Percentiles rank a stretch among this genome's conserved stretches.
Conservation (phyloP, 768 basidiomycete species). For the Termitomyces titanicus region DNA sequence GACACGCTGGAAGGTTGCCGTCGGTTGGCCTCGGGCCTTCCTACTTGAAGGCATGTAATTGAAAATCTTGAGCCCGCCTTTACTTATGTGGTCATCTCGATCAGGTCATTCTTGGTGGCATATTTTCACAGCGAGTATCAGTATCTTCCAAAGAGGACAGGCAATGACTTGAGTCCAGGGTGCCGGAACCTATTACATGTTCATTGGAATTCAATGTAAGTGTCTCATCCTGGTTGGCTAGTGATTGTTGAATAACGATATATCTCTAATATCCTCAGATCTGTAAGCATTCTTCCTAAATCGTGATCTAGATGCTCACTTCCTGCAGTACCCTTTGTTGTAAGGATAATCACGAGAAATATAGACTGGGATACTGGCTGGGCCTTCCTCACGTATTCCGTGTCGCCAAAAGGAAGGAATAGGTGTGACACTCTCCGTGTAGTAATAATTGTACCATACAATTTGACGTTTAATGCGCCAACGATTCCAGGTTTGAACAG, state of each 20-base stretch:
- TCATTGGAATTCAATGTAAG: constrained; percentile 50
- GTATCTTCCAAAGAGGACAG: background rate
- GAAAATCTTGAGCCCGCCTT: background rate
- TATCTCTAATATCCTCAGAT: constrained; percentile 23
- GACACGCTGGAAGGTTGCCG: constrained; percentile 47
- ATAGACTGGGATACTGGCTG: constrained; percentile 33
- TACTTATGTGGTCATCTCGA: background rate
- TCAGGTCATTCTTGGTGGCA: constrained; percentile 77
- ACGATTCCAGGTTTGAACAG: background rate
- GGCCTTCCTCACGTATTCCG: constrained; percentile 49
- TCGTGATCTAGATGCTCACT: background rate
- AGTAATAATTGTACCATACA: background rate
- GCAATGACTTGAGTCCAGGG: constrained; percentile 28
- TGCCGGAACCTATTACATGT: constrained; percentile 49
- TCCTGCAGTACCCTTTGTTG: constrained; percentile 45
- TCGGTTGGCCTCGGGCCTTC: constrained; percentile 68
- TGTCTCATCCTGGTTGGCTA: constrained; percentile 1
- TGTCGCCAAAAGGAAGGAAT: constrained; percentile 20
- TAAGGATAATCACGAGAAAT: constrained; percentile 56
- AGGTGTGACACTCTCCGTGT: constrained; percentile 1
- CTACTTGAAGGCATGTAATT: constrained; percentile 50
- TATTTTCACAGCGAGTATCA: constrained; percentile 49
- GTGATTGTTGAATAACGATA: background rate
- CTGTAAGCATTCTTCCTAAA: constrained; percentile 33
- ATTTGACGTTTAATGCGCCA: background rate